A percentile compares a stretch with the other conserved stretches of the same genome.
Evolutionary conservation across 2,329 filamentous ascomycete genomes (phyloP).

Genomic region (Xylariaceae sp.): DNA sequence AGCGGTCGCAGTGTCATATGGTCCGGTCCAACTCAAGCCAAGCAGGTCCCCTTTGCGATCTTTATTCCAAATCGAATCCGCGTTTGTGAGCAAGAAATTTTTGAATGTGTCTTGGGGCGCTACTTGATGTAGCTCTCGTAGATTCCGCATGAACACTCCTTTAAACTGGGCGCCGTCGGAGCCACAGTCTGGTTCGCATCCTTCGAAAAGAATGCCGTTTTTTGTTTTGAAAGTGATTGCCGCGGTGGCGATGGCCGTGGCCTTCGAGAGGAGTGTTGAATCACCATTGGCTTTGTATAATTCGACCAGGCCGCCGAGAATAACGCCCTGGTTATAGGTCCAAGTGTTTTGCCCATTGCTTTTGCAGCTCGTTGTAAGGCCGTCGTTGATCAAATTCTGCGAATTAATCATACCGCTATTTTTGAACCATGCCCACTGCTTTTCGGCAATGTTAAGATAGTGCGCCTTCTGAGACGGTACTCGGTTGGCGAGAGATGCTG

Average conservation of each 20-base stretch:
- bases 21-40: conserved; percentile 31
- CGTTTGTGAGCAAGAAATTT: conserved; percentile 35
- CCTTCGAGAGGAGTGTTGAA: conserved; percentile 39
- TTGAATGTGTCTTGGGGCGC: conserved; percentile 45
- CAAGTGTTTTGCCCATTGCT: conserved; percentile 47
- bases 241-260: conserved; percentile 48
- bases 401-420: conserved; percentile 49
- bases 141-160: conserved; percentile 65
- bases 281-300: conserved; percentile 44
- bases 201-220: conserved; percentile 51
- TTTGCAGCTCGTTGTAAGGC: conserved; percentile 45
- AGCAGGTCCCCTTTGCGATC: conserved; percentile 32
- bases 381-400: conserved; percentile 51
- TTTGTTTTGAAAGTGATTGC: conserved; percentile 44
- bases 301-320: conserved; percentile 52
- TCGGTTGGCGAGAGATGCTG: conserved; percentile 52
- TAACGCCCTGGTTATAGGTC: conserved; percentile 57
- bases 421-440: conserved; percentile 53
- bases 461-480: conserved; percentile 34
- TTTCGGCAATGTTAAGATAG: conserved; percentile 46
- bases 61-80: conserved; percentile 33
- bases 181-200: conserved; percentile 52
- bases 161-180: conserved; percentile 64
- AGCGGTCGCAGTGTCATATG: conserved; percentile 26
- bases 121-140: conserved; percentile 52